Evolutionary conservation across 2,329 filamentous ascomycete species (phyloP), one percentile per base, ranked within the genome.

Genomic region (Ophiostoma sp.): DNA sequence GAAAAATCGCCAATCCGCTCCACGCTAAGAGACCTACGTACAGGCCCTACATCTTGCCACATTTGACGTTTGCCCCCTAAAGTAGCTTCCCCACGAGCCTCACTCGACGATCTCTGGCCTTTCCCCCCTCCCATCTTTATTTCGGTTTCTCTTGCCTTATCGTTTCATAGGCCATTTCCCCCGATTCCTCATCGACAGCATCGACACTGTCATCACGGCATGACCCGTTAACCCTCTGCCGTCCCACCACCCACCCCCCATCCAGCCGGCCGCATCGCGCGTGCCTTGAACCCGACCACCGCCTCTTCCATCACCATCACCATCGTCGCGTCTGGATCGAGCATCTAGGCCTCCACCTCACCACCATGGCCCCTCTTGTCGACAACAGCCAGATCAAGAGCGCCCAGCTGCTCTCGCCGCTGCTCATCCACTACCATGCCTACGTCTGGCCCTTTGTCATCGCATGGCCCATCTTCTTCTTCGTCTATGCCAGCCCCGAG

Each of bases 371-470:
- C 82, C 89, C 89, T 79, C 90, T 99, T 80, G 93, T 98, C 80
- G 92, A 96, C 82, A 94, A 93, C 81, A 82, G 90, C 75, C 92
- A 97, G 85, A 96, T 99, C 80, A 87, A 91, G 83, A 86, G 89
- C 79, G 91, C 95, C 74, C 90, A 93, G 79, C 87, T 99, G 75
- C 90, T 97, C 80, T 93, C 93, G 77, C 93, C 94, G 73, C 87
- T 97, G 74, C 89, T 93, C 44, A 81, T 90, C 73, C 87, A 90
- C 77, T 83, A 96, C 72, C 94, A 97, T 80, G 83, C 92, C 75
- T 99, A 99, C 79, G 81, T 97, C 76, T 97, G 93, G 92, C 95
- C 95, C 0, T 99, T 97, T 77, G 83, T 90, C 72, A 89, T 97
- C 75, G 83, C 94, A 76, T 99, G 96, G 94, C 95, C 96, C 68